A percentile compares a stretch with the other conserved stretches of the same genome.
Conservation (phyloP, 306 rosid species). For the Clitoria ternatea region DNA sequence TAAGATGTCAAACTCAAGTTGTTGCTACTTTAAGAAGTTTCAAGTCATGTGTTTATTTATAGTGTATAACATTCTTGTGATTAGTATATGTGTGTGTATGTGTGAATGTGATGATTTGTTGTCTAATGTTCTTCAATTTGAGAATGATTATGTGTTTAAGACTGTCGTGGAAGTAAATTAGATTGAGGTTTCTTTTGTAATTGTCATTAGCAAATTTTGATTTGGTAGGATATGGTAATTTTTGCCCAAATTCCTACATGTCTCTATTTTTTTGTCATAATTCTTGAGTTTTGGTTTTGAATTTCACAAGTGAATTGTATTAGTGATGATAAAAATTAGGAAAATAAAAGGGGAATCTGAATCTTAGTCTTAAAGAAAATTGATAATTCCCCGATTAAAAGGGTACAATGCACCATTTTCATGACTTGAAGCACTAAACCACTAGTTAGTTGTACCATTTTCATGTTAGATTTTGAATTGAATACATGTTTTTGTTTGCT, state of each 20-base stretch:
- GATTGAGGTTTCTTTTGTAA: slow-evolving; percentile 50
- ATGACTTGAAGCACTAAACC: too few species aligned
- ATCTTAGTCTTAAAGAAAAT: background rate
- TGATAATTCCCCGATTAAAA: background rate
- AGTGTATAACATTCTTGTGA: slow-evolving; percentile 6
- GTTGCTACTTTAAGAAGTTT: background rate
- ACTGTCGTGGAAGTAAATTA: slow-evolving; percentile 83
- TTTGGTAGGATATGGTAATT: background rate
- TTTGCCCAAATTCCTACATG: background rate
- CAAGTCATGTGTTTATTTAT: background rate
- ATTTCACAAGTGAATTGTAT: background rate
- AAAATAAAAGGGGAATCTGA: background rate
- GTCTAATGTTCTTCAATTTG: slow-evolving; percentile 72
- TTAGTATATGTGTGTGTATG: background rate
- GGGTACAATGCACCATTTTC: too few species aligned
- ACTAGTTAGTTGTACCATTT: too few species aligned
- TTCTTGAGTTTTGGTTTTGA: background rate
- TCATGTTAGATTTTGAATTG: too few species aligned
- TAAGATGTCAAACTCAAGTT: slow-evolving; percentile 72
- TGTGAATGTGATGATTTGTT: background rate
- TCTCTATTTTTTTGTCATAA: background rate
- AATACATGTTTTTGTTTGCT: too few species aligned
- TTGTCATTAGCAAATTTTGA: background rate
- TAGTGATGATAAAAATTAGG: background rate
- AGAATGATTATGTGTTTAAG: slow-evolving; percentile 92